These are phyloP conservation scores for Cinnamomum micranthum DNA, from an alignment of 164 flowering plant species.

Conservation along the genomic window DNA sequence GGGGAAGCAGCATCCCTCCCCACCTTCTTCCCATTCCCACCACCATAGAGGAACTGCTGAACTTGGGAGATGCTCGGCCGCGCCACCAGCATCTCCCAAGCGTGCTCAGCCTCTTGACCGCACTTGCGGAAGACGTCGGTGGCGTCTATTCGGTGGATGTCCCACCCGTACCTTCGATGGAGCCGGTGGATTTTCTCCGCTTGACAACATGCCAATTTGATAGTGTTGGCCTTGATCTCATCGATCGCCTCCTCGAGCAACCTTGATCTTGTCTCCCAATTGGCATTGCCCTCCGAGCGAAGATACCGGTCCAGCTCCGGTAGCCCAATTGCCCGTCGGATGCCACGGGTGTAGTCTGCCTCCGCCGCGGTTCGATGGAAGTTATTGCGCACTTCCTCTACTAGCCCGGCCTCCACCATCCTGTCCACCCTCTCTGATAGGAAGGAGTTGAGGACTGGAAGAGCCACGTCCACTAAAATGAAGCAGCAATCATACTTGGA, in stretches of 20 bases:
- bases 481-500: slow-evolving; percentile 59
- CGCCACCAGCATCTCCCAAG: slow-evolving; percentile 53
- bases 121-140: slow-evolving; percentile 44
- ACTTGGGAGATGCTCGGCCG: slow-evolving; percentile 40
- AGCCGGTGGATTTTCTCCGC: slow-evolving; percentile 55
- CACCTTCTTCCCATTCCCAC: not conserved
- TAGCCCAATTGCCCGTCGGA: slow-evolving; percentile 72
- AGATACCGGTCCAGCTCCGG: slow-evolving; percentile 57
- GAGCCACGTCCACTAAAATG: slow-evolving; percentile 69
- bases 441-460: slow-evolving; percentile 45
- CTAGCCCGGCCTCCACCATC: slow-evolving; percentile 62
- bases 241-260: slow-evolving; percentile 39
- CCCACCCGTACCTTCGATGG: slow-evolving; percentile 34
- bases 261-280: slow-evolving; percentile 12
- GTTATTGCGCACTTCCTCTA: slow-evolving; percentile 44
- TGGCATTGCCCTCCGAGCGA: slow-evolving; percentile 19
- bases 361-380: slow-evolving; percentile 30
- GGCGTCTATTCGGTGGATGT: slow-evolving; percentile 62
- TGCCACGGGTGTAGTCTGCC: slow-evolving; percentile 50
- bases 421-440: slow-evolving; percentile 55
- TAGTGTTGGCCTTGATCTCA: slow-evolving; percentile 52
- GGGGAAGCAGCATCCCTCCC: no score
- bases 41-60: slow-evolving; percentile 27
- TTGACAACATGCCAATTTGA: slow-evolving; percentile 49
- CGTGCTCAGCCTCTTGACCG: slow-evolving; percentile 34